Percentiles rank a stretch among this genome's conserved stretches.
These are phyloP conservation scores for Amanita muscaria DNA, from an alignment of 768 basidiomycete species.

Conservation along the genomic window DNA sequence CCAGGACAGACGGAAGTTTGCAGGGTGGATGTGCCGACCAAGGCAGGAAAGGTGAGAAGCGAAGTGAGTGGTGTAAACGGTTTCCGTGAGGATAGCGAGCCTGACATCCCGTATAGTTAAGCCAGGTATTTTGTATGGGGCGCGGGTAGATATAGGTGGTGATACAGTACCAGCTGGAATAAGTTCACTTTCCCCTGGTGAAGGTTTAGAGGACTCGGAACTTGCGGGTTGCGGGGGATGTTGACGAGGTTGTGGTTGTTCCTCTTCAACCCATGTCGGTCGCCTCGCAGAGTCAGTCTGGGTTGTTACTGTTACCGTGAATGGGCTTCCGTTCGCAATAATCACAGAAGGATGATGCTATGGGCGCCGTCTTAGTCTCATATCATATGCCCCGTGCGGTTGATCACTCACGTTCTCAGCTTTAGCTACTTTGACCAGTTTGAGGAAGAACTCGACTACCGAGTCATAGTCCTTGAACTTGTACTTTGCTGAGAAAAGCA, in stretches of 20 bases:
- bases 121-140: conserved; percentile 2
- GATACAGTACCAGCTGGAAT: background rate
- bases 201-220: background rate
- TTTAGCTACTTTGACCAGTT: background rate
- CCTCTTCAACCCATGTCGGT: conserved; percentile 5
- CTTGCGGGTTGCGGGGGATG: background rate
- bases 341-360: conserved; percentile 8
- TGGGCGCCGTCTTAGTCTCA: background rate
- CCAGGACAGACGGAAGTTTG: conserved; percentile 8
- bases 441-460: conserved; percentile 4
- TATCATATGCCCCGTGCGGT: no score
- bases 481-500: conserved; percentile 5
- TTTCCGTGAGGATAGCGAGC: conserved; percentile 5
- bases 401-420: conserved; percentile 2
- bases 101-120: conserved; percentile 6
- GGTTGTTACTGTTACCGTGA: conserved; percentile 5
- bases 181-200: background rate
- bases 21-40: conserved; percentile 3
- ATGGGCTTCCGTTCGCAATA: conserved; percentile 4
- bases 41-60: conserved; percentile 2
- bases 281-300: conserved; percentile 8
- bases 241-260: background rate
- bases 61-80: conserved; percentile 1
- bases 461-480: conserved; percentile 5
- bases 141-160: background rate